Base-by-base conservation (phyloP, 352 stramenopile genomes). In the Pythium aristosporum region DNA sequence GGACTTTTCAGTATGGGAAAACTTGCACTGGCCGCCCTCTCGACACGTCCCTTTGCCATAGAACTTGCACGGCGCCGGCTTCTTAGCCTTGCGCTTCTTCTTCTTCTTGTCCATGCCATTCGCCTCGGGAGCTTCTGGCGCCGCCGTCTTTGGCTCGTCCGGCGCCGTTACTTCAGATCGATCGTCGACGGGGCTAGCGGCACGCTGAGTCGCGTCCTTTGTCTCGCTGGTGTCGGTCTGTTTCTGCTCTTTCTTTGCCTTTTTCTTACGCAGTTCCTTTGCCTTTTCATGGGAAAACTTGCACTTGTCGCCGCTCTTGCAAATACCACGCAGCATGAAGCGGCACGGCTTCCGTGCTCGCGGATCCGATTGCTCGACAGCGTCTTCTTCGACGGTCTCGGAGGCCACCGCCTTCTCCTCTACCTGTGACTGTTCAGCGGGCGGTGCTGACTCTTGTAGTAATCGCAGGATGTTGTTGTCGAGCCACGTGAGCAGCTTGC, bases 401-500 rank as follows among this genome's bases (percentile, higher is more conserved):
- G 15, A 10, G 9, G 39, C 16, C 42, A 21, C 25, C n/a, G 54
- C 23, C 15, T 44, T 36, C 39, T 63, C 46, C 15, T 34, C 47
- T 13, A 48, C 11, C n/a, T 21, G 16, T 12, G 6, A 15, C 34
- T 57, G 23, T 4, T 46, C 48, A 8, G 47, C 30, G 9, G 39
- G 36, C 42, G 42, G 53, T 51, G 7, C 15, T 7, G 47, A 20
- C 39, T n/a, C 60, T 53, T 57, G 65, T 52, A 88, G 63, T 23
- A 81, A 56, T 41, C 48, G 64, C 58, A 76, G 76, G 18, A 94
- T 77, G 63, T 89, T 88, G 66, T 95, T 95, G 57, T 95, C 86
- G 54, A 95, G 77, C 82, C 84, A 93, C 25, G 84, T 95, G 47
- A 95, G 65, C 49, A 92, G 53, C 54, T 87, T 92, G 54, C 86